A percentile compares a stretch with the other conserved stretches of the same genome.
Evolutionary conservation across 768 basidiomycete species (phyloP).

Genomic region (Rhodotorula paludigena): DNA sequence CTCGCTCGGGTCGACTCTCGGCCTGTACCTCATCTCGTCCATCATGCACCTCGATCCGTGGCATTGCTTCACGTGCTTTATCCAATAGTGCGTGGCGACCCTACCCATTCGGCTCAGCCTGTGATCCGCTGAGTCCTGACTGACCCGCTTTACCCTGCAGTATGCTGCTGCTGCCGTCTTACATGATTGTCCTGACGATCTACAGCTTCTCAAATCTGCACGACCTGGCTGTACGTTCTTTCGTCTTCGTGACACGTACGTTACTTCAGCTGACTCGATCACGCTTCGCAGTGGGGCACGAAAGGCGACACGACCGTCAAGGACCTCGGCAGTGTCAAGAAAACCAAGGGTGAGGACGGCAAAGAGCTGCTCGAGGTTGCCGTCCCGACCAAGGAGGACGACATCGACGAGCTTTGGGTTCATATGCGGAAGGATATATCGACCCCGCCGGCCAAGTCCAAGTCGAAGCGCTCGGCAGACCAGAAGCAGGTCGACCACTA

Average conservation of each 20-base stretch:
- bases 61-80: slow-evolving; percentile 48
- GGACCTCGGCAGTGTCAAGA: slow-evolving; percentile 86
- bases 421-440: slow-evolving; percentile 68
- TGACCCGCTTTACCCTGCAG: too few species aligned
- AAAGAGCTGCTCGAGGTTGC: slow-evolving; percentile 83
- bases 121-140: too few species aligned
- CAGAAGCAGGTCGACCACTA: slow-evolving; percentile 86
- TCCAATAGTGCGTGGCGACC: slow-evolving; percentile 42
- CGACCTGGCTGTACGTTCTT: slow-evolving; percentile 54
- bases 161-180: slow-evolving; percentile 55
- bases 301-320: slow-evolving; percentile 89
- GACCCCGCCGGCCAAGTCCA: slow-evolving; percentile 63
- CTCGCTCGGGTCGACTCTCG: slow-evolving; percentile 67
- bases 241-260: not conserved
- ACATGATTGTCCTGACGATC: slow-evolving; percentile 47
- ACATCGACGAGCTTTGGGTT: slow-evolving; percentile 79
- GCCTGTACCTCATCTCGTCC: slow-evolving; percentile 61
- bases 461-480: slow-evolving; percentile 75
- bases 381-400: slow-evolving; percentile 72
- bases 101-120: too few species aligned
- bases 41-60: slow-evolving; percentile 47
- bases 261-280: not conserved
- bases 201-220: slow-evolving; percentile 52
- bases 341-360: slow-evolving; percentile 74
- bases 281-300: slow-evolving; percentile 60